Evolutionary conservation across 768 basidiomycete genomes (phyloP).

Genomic region (Gelatoporia subvermispora): DNA sequence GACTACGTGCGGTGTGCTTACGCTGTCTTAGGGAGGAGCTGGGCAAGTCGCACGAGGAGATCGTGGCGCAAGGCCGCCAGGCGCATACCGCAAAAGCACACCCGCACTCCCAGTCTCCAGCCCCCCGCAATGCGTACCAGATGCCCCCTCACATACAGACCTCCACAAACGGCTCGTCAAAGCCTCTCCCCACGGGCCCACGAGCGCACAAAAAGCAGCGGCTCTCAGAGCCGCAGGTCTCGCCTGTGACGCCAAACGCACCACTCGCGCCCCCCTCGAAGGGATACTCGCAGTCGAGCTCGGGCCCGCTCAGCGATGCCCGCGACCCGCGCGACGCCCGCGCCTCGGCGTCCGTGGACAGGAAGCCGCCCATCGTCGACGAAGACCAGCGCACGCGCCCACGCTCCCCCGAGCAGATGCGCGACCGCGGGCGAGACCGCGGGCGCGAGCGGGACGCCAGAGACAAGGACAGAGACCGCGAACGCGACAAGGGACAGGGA

Average conservation of each 20-base stretch:
- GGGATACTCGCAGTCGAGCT: conserved; percentile 10
- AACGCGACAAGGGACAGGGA: conserved; percentile 29
- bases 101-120: conserved; percentile 37
- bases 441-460: conserved; percentile 33
- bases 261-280: conserved; percentile 9
- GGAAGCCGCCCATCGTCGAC: conserved; percentile 41
- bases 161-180: conserved; percentile 27
- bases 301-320: conserved; percentile 14
- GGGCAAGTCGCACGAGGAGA: conserved; percentile 69
- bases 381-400: conserved; percentile 43
- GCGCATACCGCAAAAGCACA: conserved; percentile 30
- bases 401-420: conserved; percentile 32
- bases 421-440: conserved; percentile 29
- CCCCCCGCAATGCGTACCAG: conserved; percentile 43
- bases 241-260: conserved; percentile 8
- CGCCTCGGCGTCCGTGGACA: conserved; percentile 13
- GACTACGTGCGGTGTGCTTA: conserved; percentile 11
- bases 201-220: conserved; percentile 79
- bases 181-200: conserved; percentile 71
- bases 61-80: conserved; percentile 42
- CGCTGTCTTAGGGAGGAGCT: conserved; percentile 55
- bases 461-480: conserved; percentile 27
- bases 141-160: conserved; percentile 16
- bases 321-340: conserved; percentile 13
- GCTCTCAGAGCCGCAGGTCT: conserved; percentile 45